Conservation (phyloP, 2,329 filamentous ascomycete species). For the Alternaria arborescens region DNA sequence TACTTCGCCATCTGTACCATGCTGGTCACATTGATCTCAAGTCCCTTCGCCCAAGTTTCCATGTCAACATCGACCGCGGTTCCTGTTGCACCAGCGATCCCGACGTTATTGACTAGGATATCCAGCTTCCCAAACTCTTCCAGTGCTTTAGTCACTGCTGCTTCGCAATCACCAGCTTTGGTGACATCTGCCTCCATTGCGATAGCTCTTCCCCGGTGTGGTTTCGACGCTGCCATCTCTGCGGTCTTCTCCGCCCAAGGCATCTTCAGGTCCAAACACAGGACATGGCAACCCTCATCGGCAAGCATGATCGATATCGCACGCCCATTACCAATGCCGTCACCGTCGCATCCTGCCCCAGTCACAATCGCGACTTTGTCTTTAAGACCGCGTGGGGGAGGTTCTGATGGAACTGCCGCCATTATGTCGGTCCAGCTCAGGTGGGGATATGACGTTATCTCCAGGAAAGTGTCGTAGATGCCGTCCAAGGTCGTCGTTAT, state of each 20-base stretch:
- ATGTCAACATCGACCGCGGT: slow-evolving; percentile 69
- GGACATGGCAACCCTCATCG: slow-evolving; percentile 64
- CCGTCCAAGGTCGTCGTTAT: background rate
- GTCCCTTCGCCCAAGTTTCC: slow-evolving; percentile 63
- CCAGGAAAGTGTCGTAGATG: background rate
- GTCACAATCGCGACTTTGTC: slow-evolving; percentile 64
- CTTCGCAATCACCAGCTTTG: slow-evolving; percentile 60
- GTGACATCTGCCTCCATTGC: slow-evolving; percentile 65
- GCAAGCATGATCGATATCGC: slow-evolving; percentile 68
- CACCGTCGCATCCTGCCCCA: slow-evolving; percentile 64
- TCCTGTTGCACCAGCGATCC: slow-evolving; percentile 66
- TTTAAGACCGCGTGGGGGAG: slow-evolving; percentile 53
- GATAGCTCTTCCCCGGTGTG: slow-evolving; percentile 52
- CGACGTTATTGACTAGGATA: slow-evolving; percentile 72
- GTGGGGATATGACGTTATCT: background rate
- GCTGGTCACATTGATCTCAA: slow-evolving; percentile 70
- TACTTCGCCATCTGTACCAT: slow-evolving; percentile 73
- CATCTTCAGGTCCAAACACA: slow-evolving; percentile 65
- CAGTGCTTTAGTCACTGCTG: slow-evolving; percentile 53
- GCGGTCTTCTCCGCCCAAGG: slow-evolving; percentile 63
- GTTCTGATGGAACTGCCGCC: slow-evolving; percentile 25
- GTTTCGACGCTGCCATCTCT: slow-evolving; percentile 57
- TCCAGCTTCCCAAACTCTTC: slow-evolving; percentile 65
- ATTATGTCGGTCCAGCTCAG: slow-evolving; percentile 1
- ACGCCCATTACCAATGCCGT: slow-evolving; percentile 69